phyloP scores from a whole-genome alignment of 1,284 basidiomycete species.

The Fomitopsis palustris region DNA sequence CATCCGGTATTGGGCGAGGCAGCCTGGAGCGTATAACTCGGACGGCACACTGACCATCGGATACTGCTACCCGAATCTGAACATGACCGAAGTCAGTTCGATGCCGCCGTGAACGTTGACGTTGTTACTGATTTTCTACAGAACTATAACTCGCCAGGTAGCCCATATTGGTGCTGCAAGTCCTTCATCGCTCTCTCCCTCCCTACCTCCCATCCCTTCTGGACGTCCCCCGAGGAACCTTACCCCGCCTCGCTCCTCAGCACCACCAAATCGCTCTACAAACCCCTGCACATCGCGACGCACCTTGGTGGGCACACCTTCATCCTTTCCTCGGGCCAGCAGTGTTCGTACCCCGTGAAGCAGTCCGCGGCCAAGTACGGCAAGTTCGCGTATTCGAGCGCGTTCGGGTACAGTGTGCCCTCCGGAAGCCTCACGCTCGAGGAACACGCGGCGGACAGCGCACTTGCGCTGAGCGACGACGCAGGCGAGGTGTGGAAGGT shows the following conservation, averaged over 20 bases:
- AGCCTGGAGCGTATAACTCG: slow-evolving; percentile 54
- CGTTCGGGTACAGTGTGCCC: slow-evolving; percentile 75
- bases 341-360: slow-evolving; percentile 75
- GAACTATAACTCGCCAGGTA: slow-evolving; percentile 79
- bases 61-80: slow-evolving; percentile 70
- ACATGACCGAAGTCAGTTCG: slow-evolving; percentile 52
- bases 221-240: slow-evolving; percentile 59
- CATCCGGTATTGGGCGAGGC: slow-evolving; percentile 65
- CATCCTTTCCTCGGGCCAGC: slow-evolving; percentile 74
- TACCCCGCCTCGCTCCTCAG: slow-evolving; percentile 48
- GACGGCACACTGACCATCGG: slow-evolving; percentile 76
- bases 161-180: slow-evolving; percentile 84
- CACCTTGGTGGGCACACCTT: slow-evolving; percentile 64
- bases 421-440: slow-evolving; percentile 67
- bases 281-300: slow-evolving; percentile 68
- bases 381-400: slow-evolving; percentile 70
- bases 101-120: background rate
- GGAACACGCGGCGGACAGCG: slow-evolving; percentile 67
- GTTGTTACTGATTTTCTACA: slow-evolving; percentile 1
- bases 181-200: slow-evolving; percentile 70
- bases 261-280: slow-evolving; percentile 47
- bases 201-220: slow-evolving; percentile 66
- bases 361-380: slow-evolving; percentile 78
- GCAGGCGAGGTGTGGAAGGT: slow-evolving; percentile 70
- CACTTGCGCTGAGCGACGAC: slow-evolving; percentile 67